Conservation (phyloP, 2,329 filamentous ascomycete species). For the Fusarium verticillioides region DNA sequence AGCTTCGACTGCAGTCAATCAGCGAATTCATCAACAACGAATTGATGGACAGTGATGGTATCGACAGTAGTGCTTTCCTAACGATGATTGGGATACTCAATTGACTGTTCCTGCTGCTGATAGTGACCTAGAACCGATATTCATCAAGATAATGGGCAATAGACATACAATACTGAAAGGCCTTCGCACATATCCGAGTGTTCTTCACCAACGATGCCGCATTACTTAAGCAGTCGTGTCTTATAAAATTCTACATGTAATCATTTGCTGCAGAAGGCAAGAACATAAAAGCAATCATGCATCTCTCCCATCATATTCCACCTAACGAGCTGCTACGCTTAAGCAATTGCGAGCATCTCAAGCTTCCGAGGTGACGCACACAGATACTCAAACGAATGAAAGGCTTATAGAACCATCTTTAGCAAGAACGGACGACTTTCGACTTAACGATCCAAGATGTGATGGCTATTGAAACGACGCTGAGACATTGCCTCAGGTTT, state of each 20-base stretch:
- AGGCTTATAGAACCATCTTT: fast-evolving
- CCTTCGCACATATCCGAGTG: not conserved
- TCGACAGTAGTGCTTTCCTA: not conserved
- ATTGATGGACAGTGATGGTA: not conserved
- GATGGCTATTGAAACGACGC: not conserved
- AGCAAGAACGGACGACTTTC: not conserved
- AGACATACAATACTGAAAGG: fast-evolving
- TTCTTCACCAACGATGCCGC: fast-evolving
- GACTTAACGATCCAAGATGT: not conserved
- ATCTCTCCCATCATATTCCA: not conserved
- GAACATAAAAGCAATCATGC: fast-evolving
- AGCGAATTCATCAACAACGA: not conserved
- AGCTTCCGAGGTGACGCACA: not conserved
- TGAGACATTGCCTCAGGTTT: not conserved
- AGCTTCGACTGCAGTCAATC: not conserved
- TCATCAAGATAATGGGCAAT: too few relatives aligned
- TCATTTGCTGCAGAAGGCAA: fast-evolving
- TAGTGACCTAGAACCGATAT: too few relatives aligned
- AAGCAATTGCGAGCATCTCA: not conserved
- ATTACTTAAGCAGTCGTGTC: not conserved
- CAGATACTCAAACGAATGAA: not conserved
- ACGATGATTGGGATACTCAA: fast-evolving
- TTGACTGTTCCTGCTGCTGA: fast-evolving
- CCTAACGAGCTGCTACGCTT: too few relatives aligned
- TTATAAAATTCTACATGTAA: fast-evolving